phyloP scores from a whole-genome alignment of 768 basidiomycete genomes.

The Mycena olivaceomarginata region DNA sequence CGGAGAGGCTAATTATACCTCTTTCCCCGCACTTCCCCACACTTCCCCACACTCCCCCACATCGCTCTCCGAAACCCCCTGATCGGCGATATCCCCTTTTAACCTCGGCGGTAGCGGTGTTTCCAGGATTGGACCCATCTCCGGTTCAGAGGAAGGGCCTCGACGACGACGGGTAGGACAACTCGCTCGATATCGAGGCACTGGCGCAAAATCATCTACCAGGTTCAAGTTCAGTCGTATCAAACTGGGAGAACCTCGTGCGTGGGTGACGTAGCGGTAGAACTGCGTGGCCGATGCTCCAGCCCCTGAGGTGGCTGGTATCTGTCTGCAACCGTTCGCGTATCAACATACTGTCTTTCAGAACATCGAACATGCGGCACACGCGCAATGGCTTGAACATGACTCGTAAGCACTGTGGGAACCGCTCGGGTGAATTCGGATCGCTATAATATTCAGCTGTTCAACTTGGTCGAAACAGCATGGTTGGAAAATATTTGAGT shows the following conservation, averaged over 20 bases:
- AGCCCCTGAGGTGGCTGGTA: background rate
- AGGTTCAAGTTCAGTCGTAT: too few species aligned
- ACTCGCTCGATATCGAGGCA: too few species aligned
- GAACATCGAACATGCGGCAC: background rate
- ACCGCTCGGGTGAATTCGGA: constrained; percentile 11
- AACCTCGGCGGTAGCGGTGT: background rate
- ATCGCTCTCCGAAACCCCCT: too few species aligned
- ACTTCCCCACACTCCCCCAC: too few species aligned
- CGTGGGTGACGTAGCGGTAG: too few species aligned
- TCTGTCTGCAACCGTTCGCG: background rate
- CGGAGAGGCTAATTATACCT: too few species aligned
- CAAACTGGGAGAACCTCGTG: too few species aligned
- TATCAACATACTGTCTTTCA: background rate
- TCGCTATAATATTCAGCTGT: background rate
- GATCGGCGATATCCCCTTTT: background rate
- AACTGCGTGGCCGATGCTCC: too few species aligned
- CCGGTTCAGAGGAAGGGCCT: too few species aligned
- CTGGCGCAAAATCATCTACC: too few species aligned
- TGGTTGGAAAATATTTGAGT: background rate
- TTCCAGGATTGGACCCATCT: background rate
- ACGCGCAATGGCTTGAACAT: background rate
- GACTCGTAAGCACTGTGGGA: constrained; percentile 6
- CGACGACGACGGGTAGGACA: too few species aligned
- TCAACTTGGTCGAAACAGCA: background rate
- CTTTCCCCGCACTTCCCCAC: too few species aligned